Evolutionary conservation across 169 alveolate species (phyloP).

Genomic region (Plasmodium inui): DNA sequence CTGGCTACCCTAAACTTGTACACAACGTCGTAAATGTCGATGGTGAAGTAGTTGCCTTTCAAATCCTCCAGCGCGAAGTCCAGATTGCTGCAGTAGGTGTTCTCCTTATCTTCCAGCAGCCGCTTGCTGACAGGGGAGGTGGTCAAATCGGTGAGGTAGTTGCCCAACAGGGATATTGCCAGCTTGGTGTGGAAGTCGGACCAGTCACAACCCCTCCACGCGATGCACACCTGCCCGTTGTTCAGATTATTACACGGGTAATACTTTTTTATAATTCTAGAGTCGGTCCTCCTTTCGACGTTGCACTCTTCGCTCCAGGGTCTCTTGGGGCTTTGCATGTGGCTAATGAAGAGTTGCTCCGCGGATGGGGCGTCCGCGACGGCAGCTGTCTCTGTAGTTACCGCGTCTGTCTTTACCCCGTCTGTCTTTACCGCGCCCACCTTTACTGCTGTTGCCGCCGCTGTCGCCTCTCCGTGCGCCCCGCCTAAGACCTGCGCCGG

Average conservation of each 20-base stretch:
- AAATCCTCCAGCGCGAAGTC: constrained; percentile 77
- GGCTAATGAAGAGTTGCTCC: constrained; percentile 12
- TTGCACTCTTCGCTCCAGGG: constrained; percentile 77
- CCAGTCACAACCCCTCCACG: constrained; percentile 86
- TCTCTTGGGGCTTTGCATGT: constrained; percentile 19
- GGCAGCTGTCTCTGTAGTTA: neutral
- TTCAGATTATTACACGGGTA: constrained; percentile 84
- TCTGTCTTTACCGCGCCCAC: neutral
- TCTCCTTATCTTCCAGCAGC: constrained; percentile 76
- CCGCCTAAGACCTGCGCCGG: constrained; percentile 22
- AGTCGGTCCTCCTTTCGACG: constrained; percentile 45
- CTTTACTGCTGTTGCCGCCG: constrained; percentile 8
- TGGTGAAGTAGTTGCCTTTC: constrained; percentile 67
- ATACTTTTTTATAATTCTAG: constrained; percentile 35
- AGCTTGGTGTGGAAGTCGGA: constrained; percentile 68
- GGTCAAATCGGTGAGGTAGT: constrained; percentile 78
- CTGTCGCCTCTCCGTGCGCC: neutral
- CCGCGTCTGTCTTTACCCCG: neutral
- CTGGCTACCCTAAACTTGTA: constrained; percentile 19
- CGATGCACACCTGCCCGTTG: constrained; percentile 76
- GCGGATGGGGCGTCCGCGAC: neutral
- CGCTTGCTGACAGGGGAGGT: constrained; percentile 81
- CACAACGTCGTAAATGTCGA: constrained; percentile 79
- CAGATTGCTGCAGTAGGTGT: constrained; percentile 81
- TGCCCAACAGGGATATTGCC: constrained; percentile 80